Conservation (phyloP, 768 basidiomycete genomes). For the Cyclocybe cylindracea region DNA sequence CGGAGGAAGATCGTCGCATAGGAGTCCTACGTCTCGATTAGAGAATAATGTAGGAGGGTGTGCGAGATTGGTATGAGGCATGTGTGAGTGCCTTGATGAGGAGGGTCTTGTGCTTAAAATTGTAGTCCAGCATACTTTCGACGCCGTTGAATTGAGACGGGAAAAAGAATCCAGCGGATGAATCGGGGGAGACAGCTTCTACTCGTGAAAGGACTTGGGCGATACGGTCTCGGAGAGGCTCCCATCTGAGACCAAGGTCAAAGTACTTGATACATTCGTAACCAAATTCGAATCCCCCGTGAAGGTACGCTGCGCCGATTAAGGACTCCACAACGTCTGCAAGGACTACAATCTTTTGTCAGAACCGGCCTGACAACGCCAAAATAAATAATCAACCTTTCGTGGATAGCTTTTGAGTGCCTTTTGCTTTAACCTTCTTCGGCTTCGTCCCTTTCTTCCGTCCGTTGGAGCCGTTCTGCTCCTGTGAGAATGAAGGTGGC, state of each 20-base stretch:
- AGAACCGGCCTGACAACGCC: no score
- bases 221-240: slow-evolving; percentile 48
- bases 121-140: slow-evolving; percentile 69
- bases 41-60: no score
- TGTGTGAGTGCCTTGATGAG: slow-evolving; percentile 78
- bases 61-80: slow-evolving; percentile 65
- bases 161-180: slow-evolving; percentile 26
- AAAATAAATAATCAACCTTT: no score
- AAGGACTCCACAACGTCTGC: slow-evolving; percentile 85
- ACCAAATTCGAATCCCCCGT: slow-evolving; percentile 63
- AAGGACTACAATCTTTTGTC: slow-evolving; percentile 42
- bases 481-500: neutral
- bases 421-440: no score
- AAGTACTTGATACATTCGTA: slow-evolving; percentile 62
- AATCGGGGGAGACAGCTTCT: slow-evolving; percentile 20
- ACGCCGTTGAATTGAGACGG: slow-evolving; percentile 57
- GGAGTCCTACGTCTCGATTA: no score
- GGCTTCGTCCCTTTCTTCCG: no score
- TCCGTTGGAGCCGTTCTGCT: no score
- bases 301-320: slow-evolving; percentile 75
- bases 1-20: no score
- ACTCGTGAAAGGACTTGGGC: slow-evolving; percentile 43
- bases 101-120: slow-evolving; percentile 59
- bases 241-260: slow-evolving; percentile 62
- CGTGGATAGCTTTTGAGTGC: no score